Conservation (phyloP, 2,329 filamentous ascomycete genomes). For the Penicillium sp. region DNA sequence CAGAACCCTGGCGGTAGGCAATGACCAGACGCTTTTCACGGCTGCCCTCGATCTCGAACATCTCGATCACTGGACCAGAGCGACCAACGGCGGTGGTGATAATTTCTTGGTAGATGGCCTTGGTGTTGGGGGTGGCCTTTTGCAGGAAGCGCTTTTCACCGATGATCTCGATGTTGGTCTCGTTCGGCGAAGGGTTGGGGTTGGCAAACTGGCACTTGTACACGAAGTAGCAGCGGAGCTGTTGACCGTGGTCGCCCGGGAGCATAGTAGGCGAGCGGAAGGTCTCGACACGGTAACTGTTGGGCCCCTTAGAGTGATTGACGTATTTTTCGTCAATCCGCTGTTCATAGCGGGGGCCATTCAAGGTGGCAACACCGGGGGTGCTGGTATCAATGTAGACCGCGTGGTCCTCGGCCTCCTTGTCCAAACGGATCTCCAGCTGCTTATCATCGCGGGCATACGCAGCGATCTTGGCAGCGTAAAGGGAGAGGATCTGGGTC, state of each 20-base stretch:
- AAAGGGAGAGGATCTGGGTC: slow-evolving; percentile 91
- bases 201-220: slow-evolving; percentile 92
- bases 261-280: slow-evolving; percentile 87
- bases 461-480: slow-evolving; percentile 93
- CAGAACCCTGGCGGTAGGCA: slow-evolving; percentile 89
- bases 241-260: slow-evolving; percentile 69
- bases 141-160: slow-evolving; percentile 91
- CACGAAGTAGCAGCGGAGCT: slow-evolving; percentile 95
- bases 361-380: slow-evolving; percentile 71
- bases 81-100: slow-evolving; percentile 78
- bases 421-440: slow-evolving; percentile 90
- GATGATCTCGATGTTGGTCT: slow-evolving; percentile 87
- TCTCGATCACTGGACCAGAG: slow-evolving; percentile 93
- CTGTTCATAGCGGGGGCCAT: slow-evolving; percentile 87
- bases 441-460: slow-evolving; percentile 90
- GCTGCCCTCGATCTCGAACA: slow-evolving; percentile 89
- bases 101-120: slow-evolving; percentile 90
- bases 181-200: slow-evolving; percentile 65
- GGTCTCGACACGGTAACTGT: slow-evolving; percentile 89
- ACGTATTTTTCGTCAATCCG: slow-evolving; percentile 94
- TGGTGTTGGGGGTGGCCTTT: slow-evolving; percentile 94
- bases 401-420: slow-evolving; percentile 90
- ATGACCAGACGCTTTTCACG: slow-evolving; percentile 92
- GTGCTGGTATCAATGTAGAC: slow-evolving; percentile 98
- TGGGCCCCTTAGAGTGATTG: slow-evolving; percentile 66